phyloP scores from a whole-genome alignment of 176 grass and related monocot genomes.

The Tillandsia leiboldiana region DNA sequence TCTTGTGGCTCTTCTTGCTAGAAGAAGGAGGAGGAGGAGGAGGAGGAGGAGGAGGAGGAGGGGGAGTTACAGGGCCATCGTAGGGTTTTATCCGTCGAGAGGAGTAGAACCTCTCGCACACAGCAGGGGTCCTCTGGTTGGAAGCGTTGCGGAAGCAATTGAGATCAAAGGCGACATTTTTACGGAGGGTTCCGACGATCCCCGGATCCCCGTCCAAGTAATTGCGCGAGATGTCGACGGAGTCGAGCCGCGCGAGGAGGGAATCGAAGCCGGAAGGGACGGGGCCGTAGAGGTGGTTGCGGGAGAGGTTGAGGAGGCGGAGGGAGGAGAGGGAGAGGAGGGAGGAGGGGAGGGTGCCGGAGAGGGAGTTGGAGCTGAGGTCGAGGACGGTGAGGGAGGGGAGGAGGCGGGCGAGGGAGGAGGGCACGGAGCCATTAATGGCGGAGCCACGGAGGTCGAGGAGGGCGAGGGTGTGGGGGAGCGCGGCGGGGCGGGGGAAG shows the following conservation, averaged over 20 bases:
- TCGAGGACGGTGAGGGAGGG: constrained; percentile 41
- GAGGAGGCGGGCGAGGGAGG: constrained; percentile 35
- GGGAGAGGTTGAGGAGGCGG: constrained; percentile 48
- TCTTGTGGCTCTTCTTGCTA: constrained; percentile 32
- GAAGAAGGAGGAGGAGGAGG: constrained; percentile 2
- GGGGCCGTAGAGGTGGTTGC: constrained; percentile 38
- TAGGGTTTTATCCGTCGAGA: constrained; percentile 30
- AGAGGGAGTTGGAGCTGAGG: constrained; percentile 64
- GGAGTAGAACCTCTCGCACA: constrained; percentile 54
- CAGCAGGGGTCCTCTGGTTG: constrained; percentile 43
- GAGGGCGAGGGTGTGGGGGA: neutral
- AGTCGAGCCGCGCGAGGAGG: neutral
- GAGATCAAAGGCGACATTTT: constrained; percentile 33
- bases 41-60: constrained; percentile 10
- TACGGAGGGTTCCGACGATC: neutral
- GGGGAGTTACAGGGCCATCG: constrained; percentile 10
- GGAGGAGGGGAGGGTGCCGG: constrained; percentile 54
- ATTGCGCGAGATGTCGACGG: constrained; percentile 58
- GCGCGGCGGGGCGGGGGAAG: constrained; percentile 30
- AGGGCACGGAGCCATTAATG: constrained; percentile 45
- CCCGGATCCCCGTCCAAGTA: constrained; percentile 56
- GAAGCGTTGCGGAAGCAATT: constrained; percentile 57
- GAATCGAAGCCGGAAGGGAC: constrained; percentile 3
- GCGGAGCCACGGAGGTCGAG: constrained; percentile 35
- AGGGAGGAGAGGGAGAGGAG: constrained; percentile 43